Percentiles rank a stretch among this genome's conserved stretches.
These are phyloP conservation scores for Fusarium sp. DNA, from an alignment of 2,329 filamentous ascomycete species.

Conservation along the genomic window DNA sequence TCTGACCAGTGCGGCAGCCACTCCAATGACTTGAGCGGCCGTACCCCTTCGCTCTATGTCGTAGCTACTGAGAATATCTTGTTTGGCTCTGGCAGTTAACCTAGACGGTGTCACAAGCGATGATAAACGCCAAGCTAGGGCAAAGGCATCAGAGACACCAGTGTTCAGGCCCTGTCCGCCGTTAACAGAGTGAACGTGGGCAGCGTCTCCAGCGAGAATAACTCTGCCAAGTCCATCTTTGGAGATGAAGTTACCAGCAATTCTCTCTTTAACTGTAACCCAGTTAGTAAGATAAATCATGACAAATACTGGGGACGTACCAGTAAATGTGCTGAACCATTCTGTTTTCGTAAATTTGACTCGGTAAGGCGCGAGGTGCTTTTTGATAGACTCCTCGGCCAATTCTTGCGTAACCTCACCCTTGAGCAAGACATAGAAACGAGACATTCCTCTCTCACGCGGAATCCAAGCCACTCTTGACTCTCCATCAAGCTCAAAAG, in stretches of 20 bases:
- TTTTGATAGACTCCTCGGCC: conserved; percentile 55
- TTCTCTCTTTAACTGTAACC: conserved; percentile 54
- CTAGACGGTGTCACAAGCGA: conserved; percentile 42
- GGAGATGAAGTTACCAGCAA: conserved; percentile 54
- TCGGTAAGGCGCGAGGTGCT: conserved; percentile 57
- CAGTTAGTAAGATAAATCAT: background rate
- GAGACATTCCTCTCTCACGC: conserved; percentile 58
- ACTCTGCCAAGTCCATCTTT: conserved; percentile 56
- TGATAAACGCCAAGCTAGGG: conserved; percentile 64
- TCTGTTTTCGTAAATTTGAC: conserved; percentile 58
- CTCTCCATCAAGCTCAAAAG: conserved; percentile 58
- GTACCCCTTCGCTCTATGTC: conserved; percentile 57
- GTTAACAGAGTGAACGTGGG: conserved; percentile 66
- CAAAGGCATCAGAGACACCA: conserved; percentile 66
- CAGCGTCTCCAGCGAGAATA: conserved; percentile 66
- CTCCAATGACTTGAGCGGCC: conserved; percentile 59
- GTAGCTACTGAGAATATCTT: conserved; percentile 55
- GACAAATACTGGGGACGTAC: conserved; percentile 34
- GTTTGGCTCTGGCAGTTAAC: background rate
- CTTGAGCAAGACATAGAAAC: conserved; percentile 60
- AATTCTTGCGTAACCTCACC: conserved; percentile 56
- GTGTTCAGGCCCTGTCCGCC: conserved; percentile 70
- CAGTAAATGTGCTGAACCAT: conserved; percentile 63
- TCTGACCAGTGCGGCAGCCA: conserved; percentile 59
- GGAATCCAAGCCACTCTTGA: conserved; percentile 62